Evolutionary conservation across 371 early-diverging fungal genomes (phyloP), one percentile per base, ranked within the genome.

Genomic region (Actinomortierella ambigua): DNA sequence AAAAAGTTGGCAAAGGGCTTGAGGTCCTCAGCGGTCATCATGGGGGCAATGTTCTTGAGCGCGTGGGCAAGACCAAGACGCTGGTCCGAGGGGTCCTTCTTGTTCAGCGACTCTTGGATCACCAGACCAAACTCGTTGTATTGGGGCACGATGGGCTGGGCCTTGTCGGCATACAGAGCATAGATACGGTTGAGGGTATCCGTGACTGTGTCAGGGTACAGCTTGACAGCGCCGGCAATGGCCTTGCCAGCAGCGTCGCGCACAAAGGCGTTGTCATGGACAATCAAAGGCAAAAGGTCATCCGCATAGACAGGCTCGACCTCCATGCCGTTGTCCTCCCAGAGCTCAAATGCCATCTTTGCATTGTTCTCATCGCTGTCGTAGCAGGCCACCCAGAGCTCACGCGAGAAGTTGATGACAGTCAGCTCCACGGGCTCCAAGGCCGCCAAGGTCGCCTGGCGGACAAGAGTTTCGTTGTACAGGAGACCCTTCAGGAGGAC

Each of bases 81-180:
- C 14, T 94, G 85, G 41, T 85, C 87, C 79, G 90, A 92, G 24
- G 91, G 90, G 75, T 98, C 97, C 47, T 79, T 71, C 50, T 88
- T 88, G 67, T 93, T 84, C 55, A 95, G 69, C 0, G 96, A 93
- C 52, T 89, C 92, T 14, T 91, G 90, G 26, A 93, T 93, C 0
- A 96, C 84, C 76, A 98, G 89, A 48, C 96, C 97, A 60, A 85
- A 95, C 46, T 88, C 88, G 75, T 98, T 96, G 58, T 91, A 94
- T 69, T 95, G 92, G 3, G 96, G 96, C 24, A 88, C 88, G 14
- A 95, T 84, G n/a, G 92, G 81, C 40, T 84, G 81, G 44, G 90
- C 86, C 85, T 90, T 75, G 53, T 85, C 79, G 41, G 76, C 77
- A 68, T 90, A 91, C 9, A 77, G 59, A 8, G 54, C 58, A 67